phyloP scores from a whole-genome alignment of 345 rosid species.

The Citrus mangshanensis region DNA sequence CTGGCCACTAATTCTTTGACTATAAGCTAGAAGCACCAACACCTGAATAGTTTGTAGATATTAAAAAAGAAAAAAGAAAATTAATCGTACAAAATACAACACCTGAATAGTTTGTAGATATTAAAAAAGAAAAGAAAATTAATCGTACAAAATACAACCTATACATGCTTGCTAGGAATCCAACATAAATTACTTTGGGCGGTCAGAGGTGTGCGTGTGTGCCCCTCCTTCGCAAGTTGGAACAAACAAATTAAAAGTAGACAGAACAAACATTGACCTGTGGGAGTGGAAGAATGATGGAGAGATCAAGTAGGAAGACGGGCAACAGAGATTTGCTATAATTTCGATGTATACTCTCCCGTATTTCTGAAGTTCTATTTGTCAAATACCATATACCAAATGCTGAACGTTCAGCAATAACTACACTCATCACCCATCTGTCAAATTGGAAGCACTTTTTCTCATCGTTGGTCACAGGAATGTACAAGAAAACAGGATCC shows the following conservation, averaged over 20 bases:
- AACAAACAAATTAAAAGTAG: too few species aligned
- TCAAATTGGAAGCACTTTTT: slow-evolving; percentile 15
- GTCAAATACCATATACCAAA: not conserved
- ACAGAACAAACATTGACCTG: not conserved
- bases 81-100: too few species aligned
- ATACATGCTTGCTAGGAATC: too few species aligned
- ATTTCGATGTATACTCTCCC: not conserved
- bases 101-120: too few species aligned
- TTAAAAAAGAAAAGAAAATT: not conserved
- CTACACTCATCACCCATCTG: not conserved
- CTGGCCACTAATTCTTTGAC: slow-evolving; percentile 23
- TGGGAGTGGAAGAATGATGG: not conserved
- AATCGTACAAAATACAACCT: not conserved
- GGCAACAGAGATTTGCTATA: not conserved
- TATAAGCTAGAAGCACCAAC: slow-evolving; percentile 21
- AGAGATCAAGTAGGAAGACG: not conserved
- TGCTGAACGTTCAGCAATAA: not conserved
- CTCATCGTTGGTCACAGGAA: slow-evolving; percentile 2
- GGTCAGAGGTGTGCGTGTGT: too few species aligned
- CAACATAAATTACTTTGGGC: too few species aligned
- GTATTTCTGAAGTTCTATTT: not conserved
- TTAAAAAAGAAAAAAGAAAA: too few species aligned
- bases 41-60: slow-evolving; percentile 4
- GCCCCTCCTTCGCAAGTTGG: too few species aligned
- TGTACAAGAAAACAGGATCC: slow-evolving; percentile 16